A percentile compares a stretch with the other conserved stretches of the same genome.
phyloP scores from a whole-genome alignment of 2,329 filamentous ascomycete genomes.

The Penicillium polonicum region DNA sequence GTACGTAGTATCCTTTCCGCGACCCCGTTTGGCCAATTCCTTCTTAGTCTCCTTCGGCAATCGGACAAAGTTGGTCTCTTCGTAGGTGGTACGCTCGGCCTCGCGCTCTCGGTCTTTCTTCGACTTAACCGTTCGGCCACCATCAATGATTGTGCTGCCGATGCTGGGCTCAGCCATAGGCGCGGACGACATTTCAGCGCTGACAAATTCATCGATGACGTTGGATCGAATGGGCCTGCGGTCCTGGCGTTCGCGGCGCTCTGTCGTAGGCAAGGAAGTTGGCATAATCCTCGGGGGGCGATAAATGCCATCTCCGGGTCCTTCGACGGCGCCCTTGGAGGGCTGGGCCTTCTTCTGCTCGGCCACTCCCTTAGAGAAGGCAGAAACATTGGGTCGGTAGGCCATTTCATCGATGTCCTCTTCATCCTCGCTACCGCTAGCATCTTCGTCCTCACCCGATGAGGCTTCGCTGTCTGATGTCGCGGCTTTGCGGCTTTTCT shows the following conservation, averaged over 20 bases:
- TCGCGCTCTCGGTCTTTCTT: slow-evolving; percentile 73
- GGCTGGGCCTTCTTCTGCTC: slow-evolving; percentile 24
- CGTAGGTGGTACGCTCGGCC: slow-evolving; percentile 76
- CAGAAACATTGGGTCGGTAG: slow-evolving; percentile 60
- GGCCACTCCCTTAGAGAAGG: slow-evolving; percentile 43
- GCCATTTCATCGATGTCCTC: slow-evolving; percentile 59
- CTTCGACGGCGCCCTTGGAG: slow-evolving; percentile 29
- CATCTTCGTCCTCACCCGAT: slow-evolving; percentile 29
- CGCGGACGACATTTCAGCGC: slow-evolving; percentile 75
- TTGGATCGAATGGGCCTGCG: slow-evolving; percentile 69
- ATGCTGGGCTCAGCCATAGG: slow-evolving; percentile 86
- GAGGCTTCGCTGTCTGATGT: slow-evolving; percentile 32
- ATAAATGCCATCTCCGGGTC: slow-evolving; percentile 68
- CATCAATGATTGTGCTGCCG: slow-evolving; percentile 79
- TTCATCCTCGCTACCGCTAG: slow-evolving; percentile 37
- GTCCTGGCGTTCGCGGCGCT: slow-evolving; percentile 59
- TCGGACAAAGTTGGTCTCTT: slow-evolving; percentile 88
- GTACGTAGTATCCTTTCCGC: slow-evolving; percentile 58
- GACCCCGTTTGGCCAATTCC: slow-evolving; percentile 65
- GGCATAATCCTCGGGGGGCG: slow-evolving; percentile 84
- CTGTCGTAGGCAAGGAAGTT: slow-evolving; percentile 71
- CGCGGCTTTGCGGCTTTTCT: slow-evolving; percentile 31
- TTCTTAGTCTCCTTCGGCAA: slow-evolving; percentile 87
- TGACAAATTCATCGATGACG: slow-evolving; percentile 89
- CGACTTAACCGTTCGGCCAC: slow-evolving; percentile 77